Percentiles rank a stretch among this genome's conserved stretches.
These are phyloP conservation scores for Teunomyces stri DNA, from an alignment of 805 yeast species.

Conservation along the genomic window DNA sequence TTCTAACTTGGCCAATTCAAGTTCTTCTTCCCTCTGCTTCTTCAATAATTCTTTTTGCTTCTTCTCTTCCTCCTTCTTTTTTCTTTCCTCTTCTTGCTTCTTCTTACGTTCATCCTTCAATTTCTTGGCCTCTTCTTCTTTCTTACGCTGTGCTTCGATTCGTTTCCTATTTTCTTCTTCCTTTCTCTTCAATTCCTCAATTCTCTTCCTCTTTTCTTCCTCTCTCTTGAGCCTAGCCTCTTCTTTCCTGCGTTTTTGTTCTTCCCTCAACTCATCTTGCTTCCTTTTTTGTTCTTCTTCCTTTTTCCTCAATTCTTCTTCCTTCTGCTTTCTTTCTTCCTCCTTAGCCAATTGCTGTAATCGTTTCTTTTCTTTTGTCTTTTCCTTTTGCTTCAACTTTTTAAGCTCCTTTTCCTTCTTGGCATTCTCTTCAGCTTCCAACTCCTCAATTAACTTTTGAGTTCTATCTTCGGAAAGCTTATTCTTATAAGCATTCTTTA, in stretches of 20 bases:
- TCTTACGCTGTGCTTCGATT: conserved; percentile 26
- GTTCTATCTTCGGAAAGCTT: conserved; percentile 76
- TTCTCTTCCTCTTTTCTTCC: conserved; percentile 48
- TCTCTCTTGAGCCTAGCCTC: conserved; percentile 38
- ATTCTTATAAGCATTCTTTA: conserved; percentile 74
- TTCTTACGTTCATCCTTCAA: conserved; percentile 24
- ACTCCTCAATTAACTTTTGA: conserved; percentile 58
- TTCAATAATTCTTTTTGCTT: conserved; percentile 15
- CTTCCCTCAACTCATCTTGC: conserved; percentile 35
- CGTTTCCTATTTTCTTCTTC: conserved; percentile 33
- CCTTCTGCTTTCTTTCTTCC: conserved; percentile 55
- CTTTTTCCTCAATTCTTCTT: conserved; percentile 45
- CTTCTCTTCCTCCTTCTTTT: conserved; percentile 23
- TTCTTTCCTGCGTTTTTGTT: conserved; percentile 39
- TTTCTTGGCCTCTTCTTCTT: conserved; percentile 26
- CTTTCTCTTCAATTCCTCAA: conserved; percentile 33
- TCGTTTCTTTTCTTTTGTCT: conserved; percentile 67
- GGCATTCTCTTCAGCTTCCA: conserved; percentile 66
- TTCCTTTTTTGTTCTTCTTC: conserved; percentile 30
- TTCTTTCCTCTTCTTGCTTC: conserved; percentile 23
- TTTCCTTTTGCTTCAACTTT: conserved; percentile 63
- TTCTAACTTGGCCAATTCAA: conserved; percentile 10
- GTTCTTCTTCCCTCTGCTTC: conserved; percentile 11
- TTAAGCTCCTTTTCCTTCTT: conserved; percentile 66
- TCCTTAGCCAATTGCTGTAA: conserved; percentile 60